Evolutionary conservation across 2,329 filamentous ascomycete genomes (phyloP), one percentile per base, ranked within the genome.

Genomic region (Truncatella angustata): DNA sequence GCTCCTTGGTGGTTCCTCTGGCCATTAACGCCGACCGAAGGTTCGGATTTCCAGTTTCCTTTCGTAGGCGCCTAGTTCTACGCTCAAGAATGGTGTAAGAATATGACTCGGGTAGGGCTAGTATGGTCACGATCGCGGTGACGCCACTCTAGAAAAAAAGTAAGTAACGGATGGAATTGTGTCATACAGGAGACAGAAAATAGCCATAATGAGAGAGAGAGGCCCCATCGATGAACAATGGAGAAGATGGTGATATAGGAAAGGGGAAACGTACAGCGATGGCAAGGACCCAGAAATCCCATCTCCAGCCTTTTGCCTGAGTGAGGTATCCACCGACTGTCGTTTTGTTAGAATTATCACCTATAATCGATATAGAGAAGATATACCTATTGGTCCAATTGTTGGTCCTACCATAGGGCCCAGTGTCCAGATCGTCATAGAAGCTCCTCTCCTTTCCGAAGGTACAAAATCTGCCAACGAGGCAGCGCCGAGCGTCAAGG

Each of bases 221-320:
- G n/a, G n/a, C n/a, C n/a, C n/a, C n/a, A n/a, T n/a, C n/a, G n/a
- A n/a, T n/a, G n/a, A n/a, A n/a, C n/a, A n/a, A n/a, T n/a, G n/a
- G n/a, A n/a, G n/a, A n/a, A n/a, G n/a, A n/a, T n/a, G 32, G 32
- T n/a, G n/a, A 35, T 35, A 10, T 35, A n/a, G 32, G n/a, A 35
- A 9, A 35, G 9, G n/a, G n/a, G n/a, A 35, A n/a, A 9, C 32
- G n/a, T 35, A 35, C 32, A 35, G 70, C 69, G 51, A 89, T 85
- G 1, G 82, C 81, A 1, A 84, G 86, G 0, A 81, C 75, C 69
- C 80, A 88, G 70, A 90, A 91, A 9, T 82, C 80, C 87, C 87
- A 91, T 35, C 86, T 78, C 88, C 87, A 91, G 1, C 78, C 83
- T 6, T 78, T 82, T 63, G 79, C 73, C 60, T 87, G 69, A 1